Percentiles rank a stretch among this genome's conserved stretches.
These are phyloP conservation scores for Cornus florida DNA, from an alignment of 148 eudicot genomes.

Conservation along the genomic window DNA sequence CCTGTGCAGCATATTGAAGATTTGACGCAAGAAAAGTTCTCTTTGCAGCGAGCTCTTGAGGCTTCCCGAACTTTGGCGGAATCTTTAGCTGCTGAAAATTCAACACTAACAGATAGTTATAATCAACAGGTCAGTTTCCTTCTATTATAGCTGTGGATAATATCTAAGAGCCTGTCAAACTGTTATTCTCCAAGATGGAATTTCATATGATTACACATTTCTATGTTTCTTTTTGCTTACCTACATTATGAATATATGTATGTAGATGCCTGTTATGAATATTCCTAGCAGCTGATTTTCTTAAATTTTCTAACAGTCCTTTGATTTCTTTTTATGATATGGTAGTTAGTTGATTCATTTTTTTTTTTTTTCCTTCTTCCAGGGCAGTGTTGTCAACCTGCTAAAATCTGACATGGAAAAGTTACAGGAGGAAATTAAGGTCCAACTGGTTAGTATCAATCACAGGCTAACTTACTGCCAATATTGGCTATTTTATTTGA, in stretches of 20 bases:
- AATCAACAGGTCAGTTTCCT: slow-evolving; percentile 76
- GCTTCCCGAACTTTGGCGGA: slow-evolving; percentile 83
- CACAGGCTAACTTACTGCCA: slow-evolving; percentile 5
- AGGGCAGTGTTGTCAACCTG: slow-evolving; percentile 81
- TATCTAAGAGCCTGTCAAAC: neutral
- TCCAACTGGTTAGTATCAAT: slow-evolving; percentile 64
- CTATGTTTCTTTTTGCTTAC: neutral
- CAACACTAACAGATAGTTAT: slow-evolving; percentile 87
- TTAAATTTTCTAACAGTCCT: neutral
- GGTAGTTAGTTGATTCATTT: slow-evolving; percentile 7
- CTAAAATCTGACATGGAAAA: slow-evolving; percentile 75
- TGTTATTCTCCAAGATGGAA: neutral
- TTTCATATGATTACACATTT: neutral
- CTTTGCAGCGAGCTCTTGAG: slow-evolving; percentile 94
- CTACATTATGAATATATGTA: neutral
- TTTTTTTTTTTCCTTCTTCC: slow-evolving; percentile 17
- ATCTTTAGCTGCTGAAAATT: slow-evolving; percentile 91
- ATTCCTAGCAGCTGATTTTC: neutral
- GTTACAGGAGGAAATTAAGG: slow-evolving; percentile 75
- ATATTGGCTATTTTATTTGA: neutral
- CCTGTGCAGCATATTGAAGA: slow-evolving; percentile 91
- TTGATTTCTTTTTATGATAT: slow-evolving; percentile 10
- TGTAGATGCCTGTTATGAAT: no score
- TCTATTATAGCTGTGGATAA: neutral
- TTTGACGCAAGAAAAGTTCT: slow-evolving; percentile 90